phyloP scores from a whole-genome alignment of 1,284 basidiomycete genomes.

The Sutorius eximius region DNA sequence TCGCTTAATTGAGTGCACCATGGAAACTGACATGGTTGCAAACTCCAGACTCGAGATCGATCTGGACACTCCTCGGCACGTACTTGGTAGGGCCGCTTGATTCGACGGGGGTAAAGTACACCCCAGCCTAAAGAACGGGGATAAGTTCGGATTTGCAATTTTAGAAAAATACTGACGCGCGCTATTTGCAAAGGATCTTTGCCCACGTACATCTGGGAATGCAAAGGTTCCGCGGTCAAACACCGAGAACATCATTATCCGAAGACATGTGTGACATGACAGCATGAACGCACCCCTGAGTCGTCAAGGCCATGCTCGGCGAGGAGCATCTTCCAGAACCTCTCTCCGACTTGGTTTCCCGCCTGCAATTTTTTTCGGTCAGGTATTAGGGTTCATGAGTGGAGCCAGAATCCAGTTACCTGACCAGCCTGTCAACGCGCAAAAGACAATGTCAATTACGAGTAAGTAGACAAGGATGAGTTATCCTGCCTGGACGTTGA shows the following conservation, averaged over 20 bases:
- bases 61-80: conserved; percentile 90
- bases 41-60: conserved; percentile 92
- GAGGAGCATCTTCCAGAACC: conserved; percentile 78
- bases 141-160: neutral
- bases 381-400: conserved; percentile 16
- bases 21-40: conserved; percentile 64
- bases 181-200: conserved; percentile 48
- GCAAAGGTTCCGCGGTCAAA: conserved; percentile 8
- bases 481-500: conserved; percentile 58
- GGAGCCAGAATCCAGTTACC: conserved; percentile 37
- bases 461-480: neutral
- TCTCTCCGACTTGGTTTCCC: conserved; percentile 75
- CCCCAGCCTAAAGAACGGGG: conserved; percentile 52
- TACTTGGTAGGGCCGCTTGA: conserved; percentile 58
- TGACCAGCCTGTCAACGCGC: conserved; percentile 51
- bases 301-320: conserved; percentile 77
- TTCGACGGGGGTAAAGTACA: conserved; percentile 71
- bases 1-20: neutral
- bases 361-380: conserved; percentile 44
- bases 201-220: conserved; percentile 46
- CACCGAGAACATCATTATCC: conserved; percentile 30
- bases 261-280: conserved; percentile 1
- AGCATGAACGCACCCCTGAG: conserved; percentile 54
- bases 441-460: conserved; percentile 9
- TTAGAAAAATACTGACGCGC: conserved; percentile 36